Evolutionary conservation across 2,329 filamentous ascomycete genomes (phyloP), one percentile per base, ranked within the genome.

Genomic region (Thielaviopsis cerberus): DNA sequence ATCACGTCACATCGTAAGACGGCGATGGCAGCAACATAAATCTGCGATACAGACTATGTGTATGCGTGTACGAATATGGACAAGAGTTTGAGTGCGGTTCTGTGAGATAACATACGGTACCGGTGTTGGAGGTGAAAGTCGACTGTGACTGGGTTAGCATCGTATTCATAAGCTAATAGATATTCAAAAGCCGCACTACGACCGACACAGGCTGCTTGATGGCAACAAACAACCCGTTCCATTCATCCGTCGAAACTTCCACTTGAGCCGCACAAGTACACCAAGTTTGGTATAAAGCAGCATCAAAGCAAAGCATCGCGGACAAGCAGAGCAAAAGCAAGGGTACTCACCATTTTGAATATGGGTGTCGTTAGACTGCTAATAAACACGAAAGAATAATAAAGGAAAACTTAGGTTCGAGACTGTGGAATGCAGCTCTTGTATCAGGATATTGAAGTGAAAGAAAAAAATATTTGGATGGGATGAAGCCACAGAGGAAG

Each of bases 71-170:
- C 30, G 17, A 37, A 37, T 13, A 37, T 3, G 10, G 10, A 37
- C 4, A 37, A 41, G 5, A 17, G 34, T 41, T 17, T 41, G 11
- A 17, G 34, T 41, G 15, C 34, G 34, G n/a, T 17, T 41, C 11
- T 4, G 22, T n/a, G 30, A 26, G 5, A 41, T 10, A 17, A 60
- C 59, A 48, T 60, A 60, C 59, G 48, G 55, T 60, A 13, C 54
- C 59, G 25, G 59, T 57, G 54, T 50, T 60, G 13, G 59, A 60
- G 51, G 50, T 55, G 45, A 60, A 55, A 51, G 55, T 51, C 57
- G 59, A 24, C 59, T 60, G 17, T 23, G 27, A 24, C 15, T 24
- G n/a, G 58, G n/a, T 59, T 57, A 59, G 58, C 54, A 53, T 59
- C 24, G 20, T 27, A 30, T 54, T 30, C 34, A 53, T 50, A 17